Evolutionary conservation across 2,329 filamentous ascomycete genomes (phyloP).

Genomic region (Arthrobotrys musiformis): DNA sequence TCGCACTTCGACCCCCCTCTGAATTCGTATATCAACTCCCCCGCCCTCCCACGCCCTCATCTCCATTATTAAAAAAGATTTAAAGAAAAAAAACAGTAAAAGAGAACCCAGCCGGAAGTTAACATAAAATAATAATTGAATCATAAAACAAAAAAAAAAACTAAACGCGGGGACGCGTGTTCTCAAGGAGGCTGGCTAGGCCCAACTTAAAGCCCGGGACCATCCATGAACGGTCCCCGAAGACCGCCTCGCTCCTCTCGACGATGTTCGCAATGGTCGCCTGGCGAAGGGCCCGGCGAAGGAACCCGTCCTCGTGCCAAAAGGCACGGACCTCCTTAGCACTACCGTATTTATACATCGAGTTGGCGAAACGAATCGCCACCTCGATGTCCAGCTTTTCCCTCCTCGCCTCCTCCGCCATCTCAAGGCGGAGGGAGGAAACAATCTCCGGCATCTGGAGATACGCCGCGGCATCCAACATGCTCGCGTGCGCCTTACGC

Average conservation of each 20-base stretch:
- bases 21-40: too few species aligned
- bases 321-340: neutral
- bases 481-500: neutral
- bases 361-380: conserved; percentile 13
- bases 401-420: neutral
- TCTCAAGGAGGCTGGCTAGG: neutral
- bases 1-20: too few species aligned
- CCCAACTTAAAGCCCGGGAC: neutral
- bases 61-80: too few species aligned
- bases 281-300: conserved; percentile 4
- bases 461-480: neutral
- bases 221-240: conserved; percentile 4
- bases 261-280: neutral
- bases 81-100: too few species aligned
- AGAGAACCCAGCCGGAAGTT: too few species aligned
- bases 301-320: conserved; percentile 12
- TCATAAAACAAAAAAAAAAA: neutral
- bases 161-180: neutral
- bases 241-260: neutral
- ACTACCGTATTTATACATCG: neutral
- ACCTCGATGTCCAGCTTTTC: neutral
- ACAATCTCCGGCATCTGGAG: neutral
- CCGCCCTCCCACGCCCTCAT: too few species aligned
- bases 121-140: too few species aligned
- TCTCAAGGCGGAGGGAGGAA: neutral